These are phyloP conservation scores for Fusarium sp. DNA, from an alignment of 2,329 filamentous ascomycete genomes.

Conservation along the genomic window DNA sequence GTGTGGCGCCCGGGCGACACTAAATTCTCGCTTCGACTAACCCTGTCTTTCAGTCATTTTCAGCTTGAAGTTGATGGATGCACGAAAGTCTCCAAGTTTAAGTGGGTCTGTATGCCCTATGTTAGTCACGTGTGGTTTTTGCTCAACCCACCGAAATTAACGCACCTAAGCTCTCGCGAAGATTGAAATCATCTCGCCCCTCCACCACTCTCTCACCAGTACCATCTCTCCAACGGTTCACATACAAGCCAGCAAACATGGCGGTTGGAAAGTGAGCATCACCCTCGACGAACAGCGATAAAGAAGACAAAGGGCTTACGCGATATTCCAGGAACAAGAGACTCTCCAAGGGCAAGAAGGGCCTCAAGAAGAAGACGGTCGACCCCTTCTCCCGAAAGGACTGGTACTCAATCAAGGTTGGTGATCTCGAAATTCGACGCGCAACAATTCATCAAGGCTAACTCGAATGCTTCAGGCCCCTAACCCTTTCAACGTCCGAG, in stretches of 20 bases:
- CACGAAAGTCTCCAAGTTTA: too few species aligned
- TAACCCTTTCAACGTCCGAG: slow-evolving; percentile 93
- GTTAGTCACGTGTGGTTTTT: too few species aligned
- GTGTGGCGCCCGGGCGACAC: too few species aligned
- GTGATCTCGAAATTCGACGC: slow-evolving; percentile 23
- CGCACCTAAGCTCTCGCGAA: slow-evolving; percentile 51
- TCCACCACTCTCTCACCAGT: slow-evolving; percentile 55
- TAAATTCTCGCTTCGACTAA: too few species aligned
- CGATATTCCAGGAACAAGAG: slow-evolving; percentile 87
- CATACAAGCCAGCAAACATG: slow-evolving; percentile 66
- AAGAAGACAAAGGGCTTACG: slow-evolving; percentile 38
- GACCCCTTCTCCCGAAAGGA: slow-evolving; percentile 99
- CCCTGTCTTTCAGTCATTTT: too few species aligned
- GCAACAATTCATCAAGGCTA: slow-evolving; percentile 25
- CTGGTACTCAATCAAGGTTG: slow-evolving; percentile 96
- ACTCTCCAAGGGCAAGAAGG: slow-evolving; percentile 99
- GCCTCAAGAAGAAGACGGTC: slow-evolving; percentile 98
- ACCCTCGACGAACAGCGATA: slow-evolving; percentile 15
- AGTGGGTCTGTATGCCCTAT: too few species aligned
- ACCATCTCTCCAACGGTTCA: slow-evolving; percentile 57
- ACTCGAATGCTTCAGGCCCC: slow-evolving; percentile 72
- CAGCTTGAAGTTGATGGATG: too few species aligned
- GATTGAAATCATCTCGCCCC: slow-evolving; percentile 56
- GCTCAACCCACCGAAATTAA: too few species aligned
- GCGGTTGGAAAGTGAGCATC: slow-evolving; percentile 69